Base-by-base conservation (phyloP, 306 rosid species). In the Begonia peltatifolia region DNA sequence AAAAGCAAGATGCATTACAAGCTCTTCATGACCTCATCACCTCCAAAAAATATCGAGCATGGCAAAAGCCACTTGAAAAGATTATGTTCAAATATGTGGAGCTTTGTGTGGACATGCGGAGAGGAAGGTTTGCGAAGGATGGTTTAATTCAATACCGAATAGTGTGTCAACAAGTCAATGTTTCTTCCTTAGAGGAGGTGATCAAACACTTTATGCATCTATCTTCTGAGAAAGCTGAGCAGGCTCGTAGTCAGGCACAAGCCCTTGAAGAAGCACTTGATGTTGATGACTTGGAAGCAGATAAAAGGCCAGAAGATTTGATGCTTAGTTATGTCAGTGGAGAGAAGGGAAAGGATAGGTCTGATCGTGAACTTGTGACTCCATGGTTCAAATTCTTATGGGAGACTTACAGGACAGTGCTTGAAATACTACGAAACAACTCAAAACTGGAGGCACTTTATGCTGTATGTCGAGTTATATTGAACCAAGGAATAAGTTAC, bases 361-460 rank as follows among this genome's bases (percentile, higher is more conserved):
- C 99, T 46, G 99, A 92, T 47, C 71, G 96, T 36, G 99, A 92
- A 63, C 76, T 81, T 57, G 99, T 92, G 12, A 92, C 99, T 9
- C 99, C 96, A 1, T 92, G 99, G 99, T 92, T 92, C 68, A 92
- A 92, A 52, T 92, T 92, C 68, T 68, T 92, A 0, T 92, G 99
- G 99, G 99, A 92, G 69, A 92, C 99, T 7, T 92, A 92, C 57
- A 64, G 99, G 63, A 92, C 99, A 0, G 96, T 92, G 74, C 99
- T 92, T 15, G 99, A 92, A 47, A 86, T 92, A 53, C 50, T 92
- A n/a, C 69, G 99, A 23, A 92, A 92, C 73, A 92, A 92, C 74
- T 92, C 99, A 2, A 92, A 92, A 63, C 53, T 92, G 74, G 99
- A 92, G 73, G 84, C 94, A 12, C 76, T 92, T 13, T 92, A 92